These are phyloP conservation scores for Candida taoyuanica DNA, from an alignment of 805 yeast species.

Conservation along the genomic window DNA sequence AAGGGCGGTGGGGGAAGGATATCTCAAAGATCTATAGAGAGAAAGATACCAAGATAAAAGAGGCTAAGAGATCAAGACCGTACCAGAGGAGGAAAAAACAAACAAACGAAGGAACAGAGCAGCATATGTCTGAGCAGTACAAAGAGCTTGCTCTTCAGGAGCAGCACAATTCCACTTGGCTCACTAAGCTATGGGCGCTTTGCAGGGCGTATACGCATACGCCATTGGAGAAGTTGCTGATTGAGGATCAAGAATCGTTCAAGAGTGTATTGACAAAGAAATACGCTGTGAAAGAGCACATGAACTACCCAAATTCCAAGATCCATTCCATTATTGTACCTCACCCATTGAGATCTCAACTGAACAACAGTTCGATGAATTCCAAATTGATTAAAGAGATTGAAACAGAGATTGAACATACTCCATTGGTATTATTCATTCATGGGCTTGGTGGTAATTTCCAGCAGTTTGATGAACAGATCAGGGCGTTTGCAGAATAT, in stretches of 20 bases:
- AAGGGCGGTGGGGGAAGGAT: too few relatives aligned
- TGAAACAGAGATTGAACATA: constrained; percentile 29
- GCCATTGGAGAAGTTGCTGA: constrained; percentile 14
- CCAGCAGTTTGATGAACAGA: constrained; percentile 70
- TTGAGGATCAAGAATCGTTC: constrained; percentile 19
- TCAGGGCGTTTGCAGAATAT: constrained; percentile 53
- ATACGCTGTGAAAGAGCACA: constrained; percentile 8
- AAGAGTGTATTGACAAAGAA: constrained; percentile 10
- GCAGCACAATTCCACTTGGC: constrained; percentile 8
- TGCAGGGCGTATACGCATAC: constrained; percentile 8
- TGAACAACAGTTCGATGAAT: constrained; percentile 5
- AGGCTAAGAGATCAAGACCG: too few relatives aligned
- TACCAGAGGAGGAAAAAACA: constrained; percentile 1
- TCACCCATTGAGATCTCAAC: constrained; percentile 10
- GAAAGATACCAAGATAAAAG: too few relatives aligned
- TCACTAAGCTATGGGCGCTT: constrained; percentile 1
- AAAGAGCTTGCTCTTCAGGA: constrained; percentile 18
- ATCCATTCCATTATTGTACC: constrained; percentile 15
- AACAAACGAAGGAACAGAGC: too few relatives aligned
- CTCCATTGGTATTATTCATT: constrained; percentile 62
- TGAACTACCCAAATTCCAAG: constrained; percentile 13
- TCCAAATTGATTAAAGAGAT: constrained; percentile 8
- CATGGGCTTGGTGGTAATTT: constrained; percentile 93
- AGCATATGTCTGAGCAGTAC: constrained; percentile 18
- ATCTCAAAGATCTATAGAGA: too few relatives aligned